phyloP scores from a whole-genome alignment of 2,329 filamentous ascomycete genomes.

The Neoascochyta sp. region DNA sequence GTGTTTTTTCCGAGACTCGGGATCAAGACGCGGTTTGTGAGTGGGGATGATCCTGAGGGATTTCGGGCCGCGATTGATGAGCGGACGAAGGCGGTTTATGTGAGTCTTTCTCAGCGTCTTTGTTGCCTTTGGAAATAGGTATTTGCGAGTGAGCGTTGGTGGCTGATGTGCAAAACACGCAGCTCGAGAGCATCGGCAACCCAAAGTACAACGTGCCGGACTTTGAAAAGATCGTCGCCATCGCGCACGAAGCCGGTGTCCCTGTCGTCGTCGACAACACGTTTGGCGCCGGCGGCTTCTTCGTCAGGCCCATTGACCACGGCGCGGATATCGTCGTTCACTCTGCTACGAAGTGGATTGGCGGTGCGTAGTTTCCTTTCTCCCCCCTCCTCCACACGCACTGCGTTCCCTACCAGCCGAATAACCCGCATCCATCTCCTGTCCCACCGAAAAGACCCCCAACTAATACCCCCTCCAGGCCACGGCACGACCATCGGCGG shows the following conservation, averaged over 20 bases:
- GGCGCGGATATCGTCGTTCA: slow-evolving; percentile 93
- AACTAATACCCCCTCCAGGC: slow-evolving; percentile 7
- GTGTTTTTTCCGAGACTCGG: slow-evolving; percentile 83
- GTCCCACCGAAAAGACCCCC: not conserved
- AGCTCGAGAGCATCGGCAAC: slow-evolving; percentile 82
- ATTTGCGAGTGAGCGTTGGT: too few species aligned
- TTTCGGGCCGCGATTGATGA: slow-evolving; percentile 83
- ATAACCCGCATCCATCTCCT: too few species aligned
- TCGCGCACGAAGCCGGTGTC: slow-evolving; percentile 65
- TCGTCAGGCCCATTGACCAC: slow-evolving; percentile 78
- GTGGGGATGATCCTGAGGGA: slow-evolving; percentile 73
- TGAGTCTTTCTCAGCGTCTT: too few species aligned
- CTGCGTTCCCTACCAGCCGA: too few species aligned
- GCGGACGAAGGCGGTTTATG: slow-evolving; percentile 85
- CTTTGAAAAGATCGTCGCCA: slow-evolving; percentile 78
- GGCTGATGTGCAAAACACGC: too few species aligned
- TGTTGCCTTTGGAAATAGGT: too few species aligned
- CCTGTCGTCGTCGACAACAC: slow-evolving; percentile 76
- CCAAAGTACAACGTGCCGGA: slow-evolving; percentile 91
- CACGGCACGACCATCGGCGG: slow-evolving; percentile 91
- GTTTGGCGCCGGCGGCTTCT: slow-evolving; percentile 90
- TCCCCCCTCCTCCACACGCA: too few species aligned
- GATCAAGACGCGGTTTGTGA: slow-evolving; percentile 82
- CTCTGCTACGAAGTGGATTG: slow-evolving; percentile 96
- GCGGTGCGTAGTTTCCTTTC: slow-evolving; percentile 51